Base-by-base conservation (phyloP, 768 basidiomycete genomes). In the Lactifluus pinguis region DNA sequence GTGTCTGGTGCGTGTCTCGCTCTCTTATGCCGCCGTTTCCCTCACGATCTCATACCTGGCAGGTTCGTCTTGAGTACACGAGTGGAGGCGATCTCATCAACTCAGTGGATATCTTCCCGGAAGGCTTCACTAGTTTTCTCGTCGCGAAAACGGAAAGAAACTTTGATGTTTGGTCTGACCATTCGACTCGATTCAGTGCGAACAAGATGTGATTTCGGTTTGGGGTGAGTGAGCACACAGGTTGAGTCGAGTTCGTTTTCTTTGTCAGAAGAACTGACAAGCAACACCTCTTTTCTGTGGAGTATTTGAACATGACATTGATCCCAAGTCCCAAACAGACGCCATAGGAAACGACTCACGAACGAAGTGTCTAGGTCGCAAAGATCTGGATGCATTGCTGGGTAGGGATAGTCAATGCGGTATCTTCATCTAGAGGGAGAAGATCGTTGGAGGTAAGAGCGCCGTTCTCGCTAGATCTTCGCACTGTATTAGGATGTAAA, bases 21-120 rank as follows among this genome's bases (percentile, higher is more conserved):
- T 53, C 68, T 62, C 63, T 63, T 38, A 29, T 47, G 34, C 49
- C 51, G 21, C 21, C 7, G 60, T 19, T 49, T 52, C 8, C 54
- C 44, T 41, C 76, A 80, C 71, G 78, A 80, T 81, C 82, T 84
- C 79, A 81, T 74, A n/a, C 68, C 71, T 70, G 69, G 67, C 76
- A 92, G 90, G 83, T 95, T 53, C 81, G n/a, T n/a, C n/a, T 95
- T 50, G 90, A 95, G 70, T 97, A 86, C 73, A 95, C 95, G 92
- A 92, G 93, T 64, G 93, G 94, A 59, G 92, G 95, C 60, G 95
- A 98, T 77, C 84, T 98, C 67, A 83, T 99, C 57, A 97, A 97
- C 73, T 83, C 97, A 67, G 80, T 98, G 62, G 92, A 93, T 70
- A 82, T 91, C 59, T 93, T 95, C 69, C 87, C 92, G 64, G 92